phyloP scores from a whole-genome alignment of 495 filamentous ascomycete genomes.

The Echria macrotheca region DNA sequence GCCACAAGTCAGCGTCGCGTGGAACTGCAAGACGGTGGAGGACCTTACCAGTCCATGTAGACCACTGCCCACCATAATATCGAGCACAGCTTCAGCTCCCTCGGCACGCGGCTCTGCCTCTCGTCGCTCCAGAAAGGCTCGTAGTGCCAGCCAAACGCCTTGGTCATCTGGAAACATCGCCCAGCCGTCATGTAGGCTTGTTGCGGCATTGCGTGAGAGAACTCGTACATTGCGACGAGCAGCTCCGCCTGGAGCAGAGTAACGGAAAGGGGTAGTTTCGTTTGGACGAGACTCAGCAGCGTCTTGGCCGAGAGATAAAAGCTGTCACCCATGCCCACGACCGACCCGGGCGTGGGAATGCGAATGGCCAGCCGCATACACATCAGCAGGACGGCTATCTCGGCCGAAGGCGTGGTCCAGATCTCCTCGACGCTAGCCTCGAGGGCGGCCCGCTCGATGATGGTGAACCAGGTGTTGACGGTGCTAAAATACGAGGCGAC shows the following conservation, averaged over 20 bases:
- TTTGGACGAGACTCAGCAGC: conserved; percentile 23
- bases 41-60: conserved; percentile 25
- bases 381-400: conserved; percentile 20
- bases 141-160: conserved; percentile 24
- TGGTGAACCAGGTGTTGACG: conserved; percentile 27
- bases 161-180: conserved; percentile 24
- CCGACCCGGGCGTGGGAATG: conserved; percentile 9
- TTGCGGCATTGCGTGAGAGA: conserved; percentile 72
- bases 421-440: conserved; percentile 15
- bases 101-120: conserved; percentile 7
- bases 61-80: conserved; percentile 32
- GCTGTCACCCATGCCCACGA: conserved; percentile 17
- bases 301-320: conserved; percentile 24
- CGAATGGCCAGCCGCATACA: conserved; percentile 26
- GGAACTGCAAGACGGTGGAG: too few relatives aligned
- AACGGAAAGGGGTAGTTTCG: conserved; percentile 18
- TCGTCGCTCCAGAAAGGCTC: conserved; percentile 18
- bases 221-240: conserved; percentile 76
- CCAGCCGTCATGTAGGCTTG: conserved; percentile 43
- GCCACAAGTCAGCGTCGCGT: too few relatives aligned
- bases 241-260: conserved; percentile 61
- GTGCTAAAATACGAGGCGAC: conserved; percentile 20
- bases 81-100: conserved; percentile 23
- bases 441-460: conserved; percentile 20
- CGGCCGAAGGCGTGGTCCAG: conserved; percentile 23